Evolutionary conservation across 1,139 yeast species (phyloP).

Genomic region (Suhomyces bolitotheri): DNA sequence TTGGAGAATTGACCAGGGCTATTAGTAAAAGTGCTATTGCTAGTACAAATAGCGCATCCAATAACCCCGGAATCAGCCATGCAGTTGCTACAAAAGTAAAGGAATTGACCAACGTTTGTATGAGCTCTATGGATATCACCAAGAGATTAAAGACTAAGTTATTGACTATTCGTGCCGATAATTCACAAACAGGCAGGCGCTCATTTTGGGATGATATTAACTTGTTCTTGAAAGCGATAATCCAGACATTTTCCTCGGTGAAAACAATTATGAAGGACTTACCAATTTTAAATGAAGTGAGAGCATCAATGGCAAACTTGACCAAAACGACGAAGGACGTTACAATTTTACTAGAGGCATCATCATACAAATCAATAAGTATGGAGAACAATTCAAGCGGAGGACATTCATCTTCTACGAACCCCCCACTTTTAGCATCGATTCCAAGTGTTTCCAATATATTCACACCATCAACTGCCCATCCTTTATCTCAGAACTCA

Average conservation of each 20-base stretch:
- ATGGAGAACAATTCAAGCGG: conserved; percentile 11
- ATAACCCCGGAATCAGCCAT: conserved; percentile 29
- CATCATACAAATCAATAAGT: conserved; percentile 43
- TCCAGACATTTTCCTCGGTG: conserved; percentile 79
- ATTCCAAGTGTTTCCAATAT: conserved; percentile 38
- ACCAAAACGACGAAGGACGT: conserved; percentile 91
- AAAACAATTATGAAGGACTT: conserved; percentile 80
- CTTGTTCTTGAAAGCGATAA: conserved; percentile 76
- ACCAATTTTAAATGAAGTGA: conserved; percentile 75
- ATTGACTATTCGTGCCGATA: conserved; percentile 49
- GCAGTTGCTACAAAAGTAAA: conserved; percentile 64
- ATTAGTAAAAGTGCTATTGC: conserved; percentile 71
- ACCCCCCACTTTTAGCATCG: conserved; percentile 29
- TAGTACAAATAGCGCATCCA: conserved; percentile 30
- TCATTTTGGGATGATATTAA: conserved; percentile 87
- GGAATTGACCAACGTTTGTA: conserved; percentile 78
- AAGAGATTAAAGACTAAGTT: conserved; percentile 63
- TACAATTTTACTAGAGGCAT: conserved; percentile 70
- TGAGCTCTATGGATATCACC: conserved; percentile 77
- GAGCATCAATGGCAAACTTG: conserved; percentile 76
- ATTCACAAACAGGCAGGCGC: conserved; percentile 58
- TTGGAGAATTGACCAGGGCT: conserved; percentile 75
- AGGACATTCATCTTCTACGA: conserved; percentile 13
- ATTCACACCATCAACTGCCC: conserved; percentile 36
- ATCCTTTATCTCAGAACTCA: conserved; percentile 26